A percentile compares a stretch with the other conserved stretches of the same genome.
Conservation (phyloP, 116 monocot genomes). For the Dioscorea cayenensis region DNA sequence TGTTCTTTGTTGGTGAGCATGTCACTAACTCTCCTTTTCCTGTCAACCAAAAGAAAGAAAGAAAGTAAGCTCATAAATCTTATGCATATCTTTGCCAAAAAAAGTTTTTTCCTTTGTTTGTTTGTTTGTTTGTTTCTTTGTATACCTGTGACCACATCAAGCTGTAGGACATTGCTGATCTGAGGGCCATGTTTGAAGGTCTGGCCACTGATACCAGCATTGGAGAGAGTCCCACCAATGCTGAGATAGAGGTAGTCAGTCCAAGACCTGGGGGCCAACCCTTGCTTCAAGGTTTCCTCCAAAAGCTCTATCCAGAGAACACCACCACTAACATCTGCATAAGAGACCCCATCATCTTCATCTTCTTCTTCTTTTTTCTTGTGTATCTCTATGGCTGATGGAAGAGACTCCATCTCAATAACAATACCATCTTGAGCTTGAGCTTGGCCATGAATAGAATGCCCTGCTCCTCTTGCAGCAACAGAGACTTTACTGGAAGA, state of each 20-base stretch:
- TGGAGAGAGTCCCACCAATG: slow-evolving; percentile 53
- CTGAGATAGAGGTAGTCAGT: slow-evolving; percentile 47
- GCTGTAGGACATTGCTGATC: slow-evolving; percentile 50
- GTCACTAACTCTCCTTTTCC: slow-evolving; percentile 43
- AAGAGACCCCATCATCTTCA: slow-evolving; percentile 12
- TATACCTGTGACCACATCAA: slow-evolving; percentile 48
- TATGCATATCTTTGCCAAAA: background rate
- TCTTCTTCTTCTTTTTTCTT: slow-evolving; percentile 2
- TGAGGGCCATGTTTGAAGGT: slow-evolving; percentile 56
- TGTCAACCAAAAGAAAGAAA: background rate
- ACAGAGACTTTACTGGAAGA: slow-evolving; percentile 34
- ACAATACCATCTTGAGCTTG: slow-evolving; percentile 80
- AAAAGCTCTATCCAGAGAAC: slow-evolving; percentile 38
- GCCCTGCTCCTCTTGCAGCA: slow-evolving; percentile 53
- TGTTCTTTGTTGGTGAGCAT: slow-evolving; percentile 26
- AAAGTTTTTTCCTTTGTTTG: background rate
- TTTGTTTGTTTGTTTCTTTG: background rate
- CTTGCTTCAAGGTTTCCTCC: slow-evolving; percentile 28
- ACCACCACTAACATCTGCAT: slow-evolving; percentile 47
- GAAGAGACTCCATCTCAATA: slow-evolving; percentile 41
- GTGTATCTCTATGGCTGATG: slow-evolving; percentile 21
- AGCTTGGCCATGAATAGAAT: slow-evolving; percentile 61
- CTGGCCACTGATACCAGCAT: slow-evolving; percentile 52
- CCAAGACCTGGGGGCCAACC: slow-evolving; percentile 52
- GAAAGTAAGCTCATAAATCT: too few species aligned